These are phyloP conservation scores for Cordyceps militaris DNA, from an alignment of 2,329 filamentous ascomycete genomes.

Conservation along the genomic window DNA sequence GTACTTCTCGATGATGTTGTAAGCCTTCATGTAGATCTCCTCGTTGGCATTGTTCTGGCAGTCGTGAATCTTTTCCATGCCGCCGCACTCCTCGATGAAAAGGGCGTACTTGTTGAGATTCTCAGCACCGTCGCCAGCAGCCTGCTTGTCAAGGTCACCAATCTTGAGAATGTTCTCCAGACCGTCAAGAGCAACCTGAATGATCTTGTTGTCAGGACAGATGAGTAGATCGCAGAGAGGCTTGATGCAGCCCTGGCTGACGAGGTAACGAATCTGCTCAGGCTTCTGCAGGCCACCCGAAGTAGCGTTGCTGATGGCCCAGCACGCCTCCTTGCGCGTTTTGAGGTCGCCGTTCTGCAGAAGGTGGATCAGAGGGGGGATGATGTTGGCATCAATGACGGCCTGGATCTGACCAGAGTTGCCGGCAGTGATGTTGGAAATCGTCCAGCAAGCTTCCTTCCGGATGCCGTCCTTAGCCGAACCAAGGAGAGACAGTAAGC, in stretches of 20 bases:
- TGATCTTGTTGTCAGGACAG: constrained; percentile 99
- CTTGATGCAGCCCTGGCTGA: constrained; percentile 91
- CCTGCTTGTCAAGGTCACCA: constrained; percentile 95
- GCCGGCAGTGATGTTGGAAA: constrained; percentile 96
- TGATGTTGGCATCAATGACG: constrained; percentile 94
- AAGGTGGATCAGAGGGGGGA: constrained; percentile 91
- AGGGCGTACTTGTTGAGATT: constrained; percentile 93
- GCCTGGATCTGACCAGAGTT: constrained; percentile 97
- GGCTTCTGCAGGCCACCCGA: constrained; percentile 97
- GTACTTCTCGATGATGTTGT: constrained; percentile 99
- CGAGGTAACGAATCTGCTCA: constrained; percentile 94
- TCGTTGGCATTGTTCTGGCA: constrained; percentile 99
- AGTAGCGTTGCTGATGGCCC: constrained; percentile 98
- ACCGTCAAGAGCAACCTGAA: constrained; percentile 94
- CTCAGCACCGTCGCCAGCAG: constrained; percentile 64
- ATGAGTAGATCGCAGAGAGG: constrained; percentile 89
- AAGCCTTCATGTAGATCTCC: constrained; percentile 99
- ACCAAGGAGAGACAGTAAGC: constrained; percentile 86
- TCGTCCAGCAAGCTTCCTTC: constrained; percentile 99
- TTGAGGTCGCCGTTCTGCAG: constrained; percentile 96
- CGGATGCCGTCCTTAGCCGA: constrained; percentile 98
- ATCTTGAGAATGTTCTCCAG: constrained; percentile 99
- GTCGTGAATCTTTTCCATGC: constrained; percentile 99
- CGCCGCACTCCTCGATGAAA: constrained; percentile 96
- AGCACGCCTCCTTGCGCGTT: constrained; percentile 98